Evolutionary conservation across 2,329 filamentous ascomycete genomes (phyloP).

Genomic region (Huntiella abstrusa): DNA sequence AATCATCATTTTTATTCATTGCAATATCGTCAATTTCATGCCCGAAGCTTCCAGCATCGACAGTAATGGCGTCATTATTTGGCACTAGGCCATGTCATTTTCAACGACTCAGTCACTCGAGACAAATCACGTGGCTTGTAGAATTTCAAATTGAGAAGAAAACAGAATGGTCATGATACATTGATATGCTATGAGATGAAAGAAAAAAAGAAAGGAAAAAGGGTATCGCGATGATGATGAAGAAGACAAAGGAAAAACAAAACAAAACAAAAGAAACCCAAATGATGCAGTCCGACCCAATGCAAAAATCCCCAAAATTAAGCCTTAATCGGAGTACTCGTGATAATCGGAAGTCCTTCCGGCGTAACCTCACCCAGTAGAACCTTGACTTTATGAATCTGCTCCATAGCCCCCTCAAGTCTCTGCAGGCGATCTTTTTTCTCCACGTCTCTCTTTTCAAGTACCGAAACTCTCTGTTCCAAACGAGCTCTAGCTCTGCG

Average conservation of each 20-base stretch:
- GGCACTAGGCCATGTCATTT: no score
- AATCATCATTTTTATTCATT: no score
- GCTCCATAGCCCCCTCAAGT: slow-evolving; percentile 49
- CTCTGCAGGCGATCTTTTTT: slow-evolving; percentile 50
- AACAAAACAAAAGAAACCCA: background rate
- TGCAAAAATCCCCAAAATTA: background rate
- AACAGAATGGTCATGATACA: no score
- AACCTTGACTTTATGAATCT: slow-evolving; percentile 51
- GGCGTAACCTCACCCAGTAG: slow-evolving; percentile 25
- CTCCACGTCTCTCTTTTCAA: slow-evolving; percentile 52
- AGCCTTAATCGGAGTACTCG: background rate
- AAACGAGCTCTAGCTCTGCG: slow-evolving; percentile 50
- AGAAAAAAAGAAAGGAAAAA: background rate
- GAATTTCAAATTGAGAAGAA: no score
- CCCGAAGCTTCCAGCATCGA: no score
- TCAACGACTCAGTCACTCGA: no score
- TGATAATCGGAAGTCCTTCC: background rate
- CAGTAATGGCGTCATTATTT: no score
- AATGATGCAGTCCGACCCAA: background rate
- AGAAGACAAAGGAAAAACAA: background rate
- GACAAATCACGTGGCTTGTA: no score
- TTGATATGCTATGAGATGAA: no score
- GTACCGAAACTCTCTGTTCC: slow-evolving; percentile 47
- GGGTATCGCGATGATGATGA: slow-evolving; percentile 1
- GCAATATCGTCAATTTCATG: no score